phyloP scores from a whole-genome alignment of 345 rosid species.

The Boechera stricta region DNA sequence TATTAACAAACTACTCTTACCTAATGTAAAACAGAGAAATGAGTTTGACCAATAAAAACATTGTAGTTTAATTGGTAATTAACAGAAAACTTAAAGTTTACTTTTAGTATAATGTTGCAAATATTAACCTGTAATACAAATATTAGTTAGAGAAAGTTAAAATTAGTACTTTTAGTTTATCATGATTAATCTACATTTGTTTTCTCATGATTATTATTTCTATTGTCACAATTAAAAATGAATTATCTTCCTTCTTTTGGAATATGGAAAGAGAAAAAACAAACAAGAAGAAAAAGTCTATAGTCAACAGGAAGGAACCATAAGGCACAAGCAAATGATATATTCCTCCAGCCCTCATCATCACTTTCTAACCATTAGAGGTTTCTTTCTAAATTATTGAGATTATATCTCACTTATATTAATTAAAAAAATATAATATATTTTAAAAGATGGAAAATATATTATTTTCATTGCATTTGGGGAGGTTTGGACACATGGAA shows the following conservation, averaged over 20 bases:
- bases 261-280: conserved; percentile 15
- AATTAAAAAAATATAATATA: neutral
- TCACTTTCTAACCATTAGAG: conserved; percentile 47
- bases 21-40: neutral
- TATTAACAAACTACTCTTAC: neutral
- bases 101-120: neutral
- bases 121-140: neutral
- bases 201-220: neutral
- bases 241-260: conserved; percentile 27
- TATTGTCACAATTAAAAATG: neutral
- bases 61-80: neutral
- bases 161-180: neutral
- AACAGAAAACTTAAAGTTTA: neutral
- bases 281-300: conserved; percentile 43
- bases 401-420: neutral
- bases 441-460: neutral
- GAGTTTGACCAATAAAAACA: neutral
- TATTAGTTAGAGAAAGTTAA: no score
- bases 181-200: neutral
- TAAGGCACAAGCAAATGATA: conserved; percentile 45
- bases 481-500: conserved; percentile 30
- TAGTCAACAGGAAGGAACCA: conserved; percentile 48
- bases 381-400: conserved; percentile 18
- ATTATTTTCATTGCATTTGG: neutral
- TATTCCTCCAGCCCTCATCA: conserved; percentile 41